Conservation (phyloP, 371 early-diverging fungal genomes). For the Ordospora colligata region DNA sequence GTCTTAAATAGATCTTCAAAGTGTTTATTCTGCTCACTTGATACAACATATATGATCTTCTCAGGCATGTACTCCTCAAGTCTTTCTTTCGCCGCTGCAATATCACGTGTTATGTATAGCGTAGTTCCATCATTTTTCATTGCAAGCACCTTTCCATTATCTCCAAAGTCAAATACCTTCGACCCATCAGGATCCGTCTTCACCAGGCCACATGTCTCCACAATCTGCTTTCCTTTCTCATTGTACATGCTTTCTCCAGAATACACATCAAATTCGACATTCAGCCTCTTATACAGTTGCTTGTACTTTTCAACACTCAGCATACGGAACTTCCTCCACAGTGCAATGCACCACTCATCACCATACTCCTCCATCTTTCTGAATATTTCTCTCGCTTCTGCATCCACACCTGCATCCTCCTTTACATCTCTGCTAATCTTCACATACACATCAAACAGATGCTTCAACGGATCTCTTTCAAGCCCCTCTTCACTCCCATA, state of each 20-base stretch:
- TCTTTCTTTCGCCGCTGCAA: slow-evolving; percentile 88
- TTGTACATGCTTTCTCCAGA: slow-evolving; percentile 92
- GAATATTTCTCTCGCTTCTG: slow-evolving; percentile 85
- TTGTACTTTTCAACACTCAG: slow-evolving; percentile 84
- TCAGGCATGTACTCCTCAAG: slow-evolving; percentile 77
- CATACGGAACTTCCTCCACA: slow-evolving; percentile 84
- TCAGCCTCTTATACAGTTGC: slow-evolving; percentile 78
- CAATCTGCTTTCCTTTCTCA: slow-evolving; percentile 68
- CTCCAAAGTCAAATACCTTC: slow-evolving; percentile 52
- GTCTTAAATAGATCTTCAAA: slow-evolving; percentile 88
- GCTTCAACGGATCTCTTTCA: slow-evolving; percentile 74
- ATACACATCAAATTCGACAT: slow-evolving; percentile 86
- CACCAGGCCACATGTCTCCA: slow-evolving; percentile 64
- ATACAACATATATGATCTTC: slow-evolving; percentile 86
- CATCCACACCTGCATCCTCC: slow-evolving; percentile 68
- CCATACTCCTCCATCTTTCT: slow-evolving; percentile 91
- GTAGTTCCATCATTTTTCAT: slow-evolving; percentile 87
- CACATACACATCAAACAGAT: slow-evolving; percentile 87
- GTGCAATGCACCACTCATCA: slow-evolving; percentile 63
- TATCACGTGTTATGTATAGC: slow-evolving; percentile 90
- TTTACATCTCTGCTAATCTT: slow-evolving; percentile 71
- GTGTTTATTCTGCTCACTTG: slow-evolving; percentile 83
- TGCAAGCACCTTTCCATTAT: slow-evolving; percentile 64
- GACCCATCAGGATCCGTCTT: slow-evolving; percentile 54
- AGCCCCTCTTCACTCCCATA: slow-evolving; percentile 72